Percentiles rank a stretch among this genome's conserved stretches.
phyloP scores from a whole-genome alignment of 805 yeast genomes.

The Teunomyces cretensis region DNA sequence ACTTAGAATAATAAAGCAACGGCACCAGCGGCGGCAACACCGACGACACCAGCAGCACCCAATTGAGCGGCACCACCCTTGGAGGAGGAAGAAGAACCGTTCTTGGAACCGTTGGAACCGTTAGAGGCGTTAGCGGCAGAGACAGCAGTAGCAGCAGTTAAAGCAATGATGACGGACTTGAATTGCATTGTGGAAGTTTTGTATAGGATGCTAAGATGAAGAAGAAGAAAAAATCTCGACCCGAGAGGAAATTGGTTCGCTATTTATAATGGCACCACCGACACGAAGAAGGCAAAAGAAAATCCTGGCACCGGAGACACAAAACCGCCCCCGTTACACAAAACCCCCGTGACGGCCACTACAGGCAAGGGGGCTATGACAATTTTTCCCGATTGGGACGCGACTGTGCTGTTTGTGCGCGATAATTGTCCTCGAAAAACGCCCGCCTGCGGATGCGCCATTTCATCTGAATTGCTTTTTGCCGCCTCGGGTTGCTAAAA shows the following conservation, averaged over 20 bases:
- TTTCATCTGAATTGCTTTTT: slow-evolving; percentile 4
- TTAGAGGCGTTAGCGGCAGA: slow-evolving; percentile 57
- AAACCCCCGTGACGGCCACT: background rate
- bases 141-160: slow-evolving; percentile 69
- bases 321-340: slow-evolving; percentile 1
- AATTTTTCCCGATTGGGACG: slow-evolving; percentile 2
- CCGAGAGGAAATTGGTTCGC: slow-evolving; percentile 3
- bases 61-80: slow-evolving; percentile 47
- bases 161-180: slow-evolving; percentile 64
- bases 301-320: background rate
- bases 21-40: slow-evolving; percentile 87
- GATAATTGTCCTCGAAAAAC: background rate
- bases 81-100: slow-evolving; percentile 30
- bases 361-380: slow-evolving; percentile 4
- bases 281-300: slow-evolving; percentile 1
- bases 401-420: background rate
- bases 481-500: slow-evolving; percentile 4
- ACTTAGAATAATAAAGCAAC: slow-evolving; percentile 52
- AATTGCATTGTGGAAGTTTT: slow-evolving; percentile 58
- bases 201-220: slow-evolving; percentile 1
- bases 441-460: slow-evolving; percentile 3
- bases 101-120: slow-evolving; percentile 38
- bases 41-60: slow-evolving; percentile 60
- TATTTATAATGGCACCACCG: slow-evolving; percentile 12
- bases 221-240: slow-evolving; percentile 3